Conservation (phyloP, 495 filamentous ascomycete genomes). For the Filosporella fistucella region DNA sequence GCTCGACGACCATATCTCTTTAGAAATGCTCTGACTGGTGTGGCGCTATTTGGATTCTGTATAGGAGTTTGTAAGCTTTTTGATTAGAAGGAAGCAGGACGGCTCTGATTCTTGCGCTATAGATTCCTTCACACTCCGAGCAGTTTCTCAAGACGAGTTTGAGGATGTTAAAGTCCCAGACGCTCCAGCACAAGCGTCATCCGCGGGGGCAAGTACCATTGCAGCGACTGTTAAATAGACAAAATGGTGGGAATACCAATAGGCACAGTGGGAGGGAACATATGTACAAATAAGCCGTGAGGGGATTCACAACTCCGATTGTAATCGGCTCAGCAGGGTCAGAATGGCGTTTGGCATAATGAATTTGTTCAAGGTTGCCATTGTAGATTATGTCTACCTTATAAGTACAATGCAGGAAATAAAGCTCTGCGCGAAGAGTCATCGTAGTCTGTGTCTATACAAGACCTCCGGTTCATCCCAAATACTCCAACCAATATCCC, state of each 20-base stretch:
- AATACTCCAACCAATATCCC: conserved; percentile 1
- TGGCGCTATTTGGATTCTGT: conserved; percentile 62
- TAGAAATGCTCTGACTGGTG: conserved; percentile 77
- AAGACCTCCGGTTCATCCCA: background rate
- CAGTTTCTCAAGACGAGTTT: conserved; percentile 95
- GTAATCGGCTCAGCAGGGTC: too few relatives aligned
- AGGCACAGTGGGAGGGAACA: too few relatives aligned
- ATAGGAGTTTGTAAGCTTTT: conserved; percentile 72
- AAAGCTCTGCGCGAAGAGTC: background rate
- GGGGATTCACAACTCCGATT: too few relatives aligned
- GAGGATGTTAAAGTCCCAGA: conserved; percentile 88
- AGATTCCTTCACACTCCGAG: conserved; percentile 87
- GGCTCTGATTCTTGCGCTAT: background rate
- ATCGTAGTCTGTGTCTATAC: background rate
- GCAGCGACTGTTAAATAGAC: conserved; percentile 10
- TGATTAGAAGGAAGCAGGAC: background rate
- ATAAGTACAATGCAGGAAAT: conserved; percentile 1
- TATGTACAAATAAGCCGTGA: too few relatives aligned
- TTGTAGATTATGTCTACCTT: conserved; percentile 3
- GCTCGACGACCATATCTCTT: conserved; percentile 88
- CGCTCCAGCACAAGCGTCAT: conserved; percentile 44
- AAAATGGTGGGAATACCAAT: too few relatives aligned
- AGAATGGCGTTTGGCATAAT: too few relatives aligned
- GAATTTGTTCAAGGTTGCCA: too few relatives aligned
- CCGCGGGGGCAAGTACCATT: conserved; percentile 29